Evolutionary conservation across 306 rosid genomes (phyloP).

Genomic region (Spatholobus suberectus): DNA sequence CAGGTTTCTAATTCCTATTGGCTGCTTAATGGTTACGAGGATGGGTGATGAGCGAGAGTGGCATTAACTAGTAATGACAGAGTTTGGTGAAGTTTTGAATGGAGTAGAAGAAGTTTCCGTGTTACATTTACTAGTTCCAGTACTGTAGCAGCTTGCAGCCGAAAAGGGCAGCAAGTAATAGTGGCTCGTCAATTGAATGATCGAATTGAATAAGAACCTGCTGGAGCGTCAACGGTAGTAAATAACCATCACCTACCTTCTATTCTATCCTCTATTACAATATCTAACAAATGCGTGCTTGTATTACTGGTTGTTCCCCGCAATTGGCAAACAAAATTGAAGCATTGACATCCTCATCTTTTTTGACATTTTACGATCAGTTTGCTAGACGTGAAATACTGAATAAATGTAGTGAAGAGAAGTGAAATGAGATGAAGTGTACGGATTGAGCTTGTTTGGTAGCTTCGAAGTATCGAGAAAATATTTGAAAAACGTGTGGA

Average conservation of each 20-base stretch:
- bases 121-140: constrained; percentile 2
- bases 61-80: background rate
- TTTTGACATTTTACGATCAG: no score
- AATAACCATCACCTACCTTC: constrained; percentile 35
- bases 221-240: background rate
- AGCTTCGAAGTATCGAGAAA: no score
- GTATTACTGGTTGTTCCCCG: background rate
- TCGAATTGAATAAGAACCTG: constrained; percentile 16
- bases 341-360: no score
- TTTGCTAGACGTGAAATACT: no score
- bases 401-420: no score
- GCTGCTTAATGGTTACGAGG: background rate
- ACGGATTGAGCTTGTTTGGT: no score
- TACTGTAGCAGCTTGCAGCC: background rate
- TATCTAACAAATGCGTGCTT: background rate
- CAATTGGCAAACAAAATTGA: no score
- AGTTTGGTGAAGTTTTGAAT: constrained; percentile 43
- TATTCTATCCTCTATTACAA: background rate
- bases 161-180: background rate
- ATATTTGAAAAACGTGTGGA: no score
- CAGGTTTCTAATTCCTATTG: background rate
- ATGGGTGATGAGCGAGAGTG: background rate
- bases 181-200: constrained; percentile 28
- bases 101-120: constrained; percentile 10
- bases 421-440: no score